Base-by-base conservation (phyloP, 2,329 filamentous ascomycete genomes). In the Aspergillus terreus region DNA sequence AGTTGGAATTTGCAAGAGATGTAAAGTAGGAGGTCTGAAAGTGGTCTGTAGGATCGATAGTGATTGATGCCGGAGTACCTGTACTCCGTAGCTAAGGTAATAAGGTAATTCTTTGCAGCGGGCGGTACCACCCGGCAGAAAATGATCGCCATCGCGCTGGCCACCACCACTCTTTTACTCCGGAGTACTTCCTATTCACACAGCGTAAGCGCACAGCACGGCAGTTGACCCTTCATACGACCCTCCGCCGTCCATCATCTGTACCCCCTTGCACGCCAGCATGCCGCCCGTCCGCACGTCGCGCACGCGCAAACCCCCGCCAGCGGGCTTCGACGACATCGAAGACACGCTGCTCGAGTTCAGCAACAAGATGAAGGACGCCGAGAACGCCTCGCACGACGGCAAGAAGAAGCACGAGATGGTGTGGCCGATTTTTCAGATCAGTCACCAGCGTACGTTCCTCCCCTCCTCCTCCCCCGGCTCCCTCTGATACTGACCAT, bases 361-460 rank as follows among this genome's bases (percentile, higher is more conserved):
- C 69, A 74, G 76, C 64, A 85, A 85, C 71, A 84, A 84, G 68
- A 84, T 86, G 82, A 86, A 85, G 67, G 83, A 86, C 65, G 94
- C 94, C 47, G 91, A 96, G 69, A 95, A 95, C 73, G 87, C 91
- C 44, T 86, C 90, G 15, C 82, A 85, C 62, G 74, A 89, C 76
- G 69, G 89, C 76, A 82, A 90, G 81, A 80, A 88, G 83, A 92
- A 92, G 69, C 88, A 96, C 68, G 90, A 97, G 74, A 89, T 90
- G 61, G 83, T 92, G 58, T 99, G 94, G 94, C 92, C 94, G 55
- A 91, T 99, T 60, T 97, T 99, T 68, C 92, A 97, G 71, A 96
- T 99, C 68, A 87, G 87, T 21, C 94, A 99, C 74, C 91, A 96
- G 74, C 85, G 92, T 76, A 19, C 40, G 11, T 42, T 3, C 30